A percentile compares a stretch with the other conserved stretches of the same genome.
phyloP scores from a whole-genome alignment of 139 green algal species.

The Pycnococcus provasolii region DNA sequence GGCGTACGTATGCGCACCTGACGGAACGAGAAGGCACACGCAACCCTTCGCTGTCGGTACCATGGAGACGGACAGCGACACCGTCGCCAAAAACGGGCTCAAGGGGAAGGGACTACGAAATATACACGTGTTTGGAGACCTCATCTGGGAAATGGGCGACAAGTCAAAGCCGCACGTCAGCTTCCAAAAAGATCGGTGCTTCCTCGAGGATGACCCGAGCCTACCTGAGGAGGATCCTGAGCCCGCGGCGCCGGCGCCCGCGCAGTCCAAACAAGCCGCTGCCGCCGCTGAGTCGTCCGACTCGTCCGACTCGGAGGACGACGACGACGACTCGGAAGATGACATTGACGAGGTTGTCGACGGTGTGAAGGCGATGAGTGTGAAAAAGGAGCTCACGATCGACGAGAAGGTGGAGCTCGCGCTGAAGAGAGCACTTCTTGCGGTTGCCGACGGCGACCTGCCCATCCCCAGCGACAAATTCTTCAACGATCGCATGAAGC shows the following conservation, averaged over 20 bases:
- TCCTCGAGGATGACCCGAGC: not conserved
- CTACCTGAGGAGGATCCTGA: not conserved
- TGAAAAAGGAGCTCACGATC: not conserved
- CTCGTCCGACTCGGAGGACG: not conserved
- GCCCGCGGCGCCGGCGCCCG: too few relatives aligned
- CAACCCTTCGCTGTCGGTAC: slow-evolving; percentile 11
- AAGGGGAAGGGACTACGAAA: slow-evolving; percentile 23
- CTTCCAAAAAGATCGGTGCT: not conserved
- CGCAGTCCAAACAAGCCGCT: not conserved
- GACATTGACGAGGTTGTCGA: not conserved
- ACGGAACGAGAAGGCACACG: not conserved
- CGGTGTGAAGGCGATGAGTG: too few relatives aligned
- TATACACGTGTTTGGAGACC: slow-evolving; percentile 32
- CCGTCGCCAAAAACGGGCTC: slow-evolving; percentile 5
- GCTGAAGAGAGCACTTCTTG: not conserved
- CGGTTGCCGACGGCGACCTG: not conserved
- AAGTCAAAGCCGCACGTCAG: not conserved
- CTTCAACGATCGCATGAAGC: not conserved
- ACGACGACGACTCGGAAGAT: not conserved
- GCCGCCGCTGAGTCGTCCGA: not conserved
- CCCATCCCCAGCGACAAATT: not conserved
- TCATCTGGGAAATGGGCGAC: slow-evolving; percentile 17
- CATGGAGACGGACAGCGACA: slow-evolving; percentile 20
- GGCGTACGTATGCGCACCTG: too few relatives aligned
- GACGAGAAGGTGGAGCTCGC: not conserved